Percentiles rank a stretch among this genome's conserved stretches.
Conservation (phyloP, 169 alveolate genomes). For the Babesia bigemina region DNA sequence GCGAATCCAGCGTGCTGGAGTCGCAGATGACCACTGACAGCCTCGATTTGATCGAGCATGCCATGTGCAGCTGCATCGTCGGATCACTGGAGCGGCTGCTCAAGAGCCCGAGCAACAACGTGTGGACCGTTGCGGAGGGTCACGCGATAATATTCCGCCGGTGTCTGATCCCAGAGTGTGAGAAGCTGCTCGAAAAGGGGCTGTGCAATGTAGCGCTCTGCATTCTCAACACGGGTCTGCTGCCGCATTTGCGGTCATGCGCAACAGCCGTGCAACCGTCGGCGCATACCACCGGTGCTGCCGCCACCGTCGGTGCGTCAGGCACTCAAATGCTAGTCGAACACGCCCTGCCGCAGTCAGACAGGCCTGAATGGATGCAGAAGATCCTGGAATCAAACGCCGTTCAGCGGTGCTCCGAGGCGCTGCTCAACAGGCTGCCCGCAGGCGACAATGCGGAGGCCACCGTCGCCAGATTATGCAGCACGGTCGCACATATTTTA, state of each 20-base stretch:
- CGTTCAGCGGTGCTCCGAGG: neutral
- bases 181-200: neutral
- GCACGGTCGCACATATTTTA: slow-evolving; percentile 2
- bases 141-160: neutral
- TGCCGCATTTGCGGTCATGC: neutral
- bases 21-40: neutral
- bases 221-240: neutral
- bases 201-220: slow-evolving; percentile 18
- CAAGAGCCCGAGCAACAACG: slow-evolving; percentile 24
- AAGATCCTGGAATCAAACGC: slow-evolving; percentile 1
- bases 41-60: slow-evolving; percentile 5
- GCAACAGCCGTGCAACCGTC: neutral
- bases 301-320: neutral
- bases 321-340: neutral
- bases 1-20: neutral
- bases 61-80: neutral
- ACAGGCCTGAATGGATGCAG: slow-evolving; percentile 23
- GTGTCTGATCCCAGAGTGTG: slow-evolving; percentile 5
- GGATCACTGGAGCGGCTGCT: slow-evolving; percentile 7
- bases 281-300: neutral
- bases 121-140: slow-evolving; percentile 5
- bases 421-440: slow-evolving; percentile 25
- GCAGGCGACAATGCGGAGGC: neutral
- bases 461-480: slow-evolving; percentile 3
- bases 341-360: neutral